These are phyloP conservation scores for Chalaropsis ovoidea DNA, from an alignment of 2,329 filamentous ascomycete species.

Conservation along the genomic window DNA sequence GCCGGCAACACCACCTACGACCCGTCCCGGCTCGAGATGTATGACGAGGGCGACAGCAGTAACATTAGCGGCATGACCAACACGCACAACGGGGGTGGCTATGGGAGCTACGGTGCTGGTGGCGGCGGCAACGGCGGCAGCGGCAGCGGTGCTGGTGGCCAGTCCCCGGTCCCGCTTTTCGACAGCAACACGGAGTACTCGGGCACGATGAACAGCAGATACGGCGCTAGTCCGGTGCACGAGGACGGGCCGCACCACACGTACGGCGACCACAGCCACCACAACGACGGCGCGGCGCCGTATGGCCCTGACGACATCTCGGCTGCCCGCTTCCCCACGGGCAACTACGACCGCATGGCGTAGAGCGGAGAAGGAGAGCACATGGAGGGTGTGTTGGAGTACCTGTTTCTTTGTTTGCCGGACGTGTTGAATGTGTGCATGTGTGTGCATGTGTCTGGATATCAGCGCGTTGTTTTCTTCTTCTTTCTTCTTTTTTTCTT, in stretches of 20 bases:
- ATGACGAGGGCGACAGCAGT: slow-evolving; percentile 33
- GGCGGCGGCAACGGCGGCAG: too few relatives aligned
- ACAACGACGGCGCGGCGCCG: slow-evolving; percentile 9
- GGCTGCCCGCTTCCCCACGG: slow-evolving; percentile 40
- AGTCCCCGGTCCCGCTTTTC: slow-evolving; percentile 32
- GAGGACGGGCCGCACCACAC: slow-evolving; percentile 12
- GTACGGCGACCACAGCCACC: slow-evolving; percentile 13
- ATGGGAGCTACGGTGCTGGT: slow-evolving; percentile 14
- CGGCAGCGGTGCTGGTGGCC: not conserved
- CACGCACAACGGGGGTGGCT: slow-evolving; percentile 19
- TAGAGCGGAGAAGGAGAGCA: not conserved
- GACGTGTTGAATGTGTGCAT: too few relatives aligned
- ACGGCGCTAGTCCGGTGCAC: slow-evolving; percentile 23
- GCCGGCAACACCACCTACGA: slow-evolving; percentile 35
- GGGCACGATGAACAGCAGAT: slow-evolving; percentile 26
- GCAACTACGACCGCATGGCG: slow-evolving; percentile 43
- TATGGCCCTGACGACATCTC: slow-evolving; percentile 25
- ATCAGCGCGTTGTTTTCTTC: not conserved
- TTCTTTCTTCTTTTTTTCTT: not conserved
- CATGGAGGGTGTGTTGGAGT: too few relatives aligned
- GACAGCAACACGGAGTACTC: slow-evolving; percentile 43
- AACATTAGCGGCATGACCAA: slow-evolving; percentile 35
- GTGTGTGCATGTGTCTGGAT: too few relatives aligned
- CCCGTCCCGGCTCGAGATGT: slow-evolving; percentile 28
- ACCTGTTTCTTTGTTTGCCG: too few relatives aligned